Evolutionary conservation across 2,329 filamentous ascomycete species (phyloP).

Genomic region (Pseudogymnoascus sp.): DNA sequence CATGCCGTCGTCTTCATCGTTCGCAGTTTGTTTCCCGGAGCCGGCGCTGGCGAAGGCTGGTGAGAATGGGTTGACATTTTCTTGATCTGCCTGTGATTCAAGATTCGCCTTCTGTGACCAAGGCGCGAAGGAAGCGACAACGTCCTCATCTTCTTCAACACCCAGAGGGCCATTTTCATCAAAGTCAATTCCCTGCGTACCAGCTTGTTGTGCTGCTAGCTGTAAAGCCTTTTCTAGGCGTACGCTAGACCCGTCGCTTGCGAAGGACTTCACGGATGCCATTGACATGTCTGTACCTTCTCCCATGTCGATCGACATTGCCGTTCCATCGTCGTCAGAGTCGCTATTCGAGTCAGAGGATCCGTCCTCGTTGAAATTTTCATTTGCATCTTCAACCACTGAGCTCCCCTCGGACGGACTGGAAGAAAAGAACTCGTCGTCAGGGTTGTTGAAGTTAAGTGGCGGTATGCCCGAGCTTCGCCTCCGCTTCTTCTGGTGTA

Average conservation of each 20-base stretch:
- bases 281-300: conserved; percentile 64
- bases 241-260: conserved; percentile 57
- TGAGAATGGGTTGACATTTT: conserved; percentile 41
- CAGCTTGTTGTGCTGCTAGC: conserved; percentile 66
- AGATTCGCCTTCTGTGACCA: conserved; percentile 53
- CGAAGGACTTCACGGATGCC: conserved; percentile 50
- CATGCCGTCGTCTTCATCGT: conserved; percentile 27
- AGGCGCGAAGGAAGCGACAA: conserved; percentile 65
- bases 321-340: conserved; percentile 61
- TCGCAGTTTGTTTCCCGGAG: conserved; percentile 11
- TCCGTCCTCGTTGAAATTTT: conserved; percentile 26
- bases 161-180: conserved; percentile 45
- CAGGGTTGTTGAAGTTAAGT: conserved; percentile 55
- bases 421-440: conserved; percentile 62
- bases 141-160: conserved; percentile 50
- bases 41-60: conserved; percentile 16
- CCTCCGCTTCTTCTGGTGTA: conserved; percentile 52
- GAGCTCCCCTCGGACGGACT: conserved; percentile 56
- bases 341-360: conserved; percentile 47
- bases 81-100: conserved; percentile 33
- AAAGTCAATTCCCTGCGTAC: conserved; percentile 58
- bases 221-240: conserved; percentile 70
- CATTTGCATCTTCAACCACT: conserved; percentile 37
- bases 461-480: conserved; percentile 60
- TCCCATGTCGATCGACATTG: conserved; percentile 65